Conservation (phyloP, 2,329 filamentous ascomycete genomes). For the Ceratocystis albifundus region DNA sequence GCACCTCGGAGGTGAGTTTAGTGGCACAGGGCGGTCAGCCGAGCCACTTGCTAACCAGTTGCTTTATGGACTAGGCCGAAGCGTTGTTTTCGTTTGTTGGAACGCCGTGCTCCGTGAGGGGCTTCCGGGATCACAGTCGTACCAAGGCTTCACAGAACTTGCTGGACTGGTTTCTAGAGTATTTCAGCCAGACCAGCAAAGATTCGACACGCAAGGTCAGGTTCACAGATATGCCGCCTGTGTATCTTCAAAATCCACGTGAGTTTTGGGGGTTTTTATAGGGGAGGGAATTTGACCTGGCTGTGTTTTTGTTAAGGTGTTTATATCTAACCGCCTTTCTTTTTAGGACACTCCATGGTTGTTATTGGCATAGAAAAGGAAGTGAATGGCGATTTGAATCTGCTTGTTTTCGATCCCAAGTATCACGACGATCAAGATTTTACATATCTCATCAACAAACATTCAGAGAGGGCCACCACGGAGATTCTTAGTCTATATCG, state of each 20-base stretch:
- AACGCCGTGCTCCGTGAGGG: constrained; percentile 44
- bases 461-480: constrained; percentile 29
- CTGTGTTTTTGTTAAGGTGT: too few relatives aligned
- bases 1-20: constrained; percentile 70
- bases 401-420: constrained; percentile 75
- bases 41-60: too few relatives aligned
- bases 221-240: constrained; percentile 61
- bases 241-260: constrained; percentile 82
- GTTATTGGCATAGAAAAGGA: constrained; percentile 73
- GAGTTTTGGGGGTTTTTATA: constrained; percentile 25
- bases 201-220: constrained; percentile 48
- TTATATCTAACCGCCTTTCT: not conserved
- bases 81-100: constrained; percentile 61
- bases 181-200: constrained; percentile 52
- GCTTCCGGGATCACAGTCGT: not conserved
- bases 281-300: not conserved
- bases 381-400: constrained; percentile 49
- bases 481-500: constrained; percentile 61
- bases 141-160: constrained; percentile 14
- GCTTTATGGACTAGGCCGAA: constrained; percentile 47
- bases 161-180: constrained; percentile 49
- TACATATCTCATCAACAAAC: not conserved
- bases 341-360: constrained; percentile 69
- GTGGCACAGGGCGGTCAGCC: constrained; percentile 34
- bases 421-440: constrained; percentile 22